Evolutionary conservation across 2,329 filamentous ascomycete genomes (phyloP), one percentile per base, ranked within the genome.

Genomic region (Xylaria arbuscula): DNA sequence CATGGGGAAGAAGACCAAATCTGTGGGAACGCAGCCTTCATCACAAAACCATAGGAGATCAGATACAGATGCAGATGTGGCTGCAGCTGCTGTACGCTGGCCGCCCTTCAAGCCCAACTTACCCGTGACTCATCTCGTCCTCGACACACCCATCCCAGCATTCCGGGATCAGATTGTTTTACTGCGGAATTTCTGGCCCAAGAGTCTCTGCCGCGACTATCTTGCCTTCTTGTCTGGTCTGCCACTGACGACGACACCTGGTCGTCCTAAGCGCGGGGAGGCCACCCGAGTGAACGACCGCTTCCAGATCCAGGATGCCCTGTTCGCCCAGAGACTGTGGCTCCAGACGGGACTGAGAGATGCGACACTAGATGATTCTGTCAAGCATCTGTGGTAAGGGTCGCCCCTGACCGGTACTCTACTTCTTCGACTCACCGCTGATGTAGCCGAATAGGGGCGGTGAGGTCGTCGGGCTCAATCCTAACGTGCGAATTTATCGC

Each of bases 281-380:
- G 94, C 94, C 1, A 86, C 93, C 8, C 87, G 95, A 42, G 92
- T 97, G 55, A 98, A 98, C 78, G 95, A 98, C 78, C 89, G 95
- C 11, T 97, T 92, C 74, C 93, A 97, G 80, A 83, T 97, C 22
- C 83, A 94, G 34, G 94, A 98, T 81, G 80, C 87, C 34, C 79
- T 72, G 0, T 97, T 98, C 79, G 92, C 94, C 0, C 85, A 89
- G 74, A 83, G 86, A 63, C 80, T 98, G 15, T 98, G 94, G 94
- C 85, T 86, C 53, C 85, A 88, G 70, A 97, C 94, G 1, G 92
- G 91, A 0, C 80, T 98, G 71, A 89, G 86, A 73, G 88, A 92
- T 53, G 83, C 91, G 1, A 69, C 88, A 73, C 85, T 73, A 69
- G 79, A 76, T 61, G 81, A 76, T 65, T 82, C 75, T 57, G 75